These are phyloP conservation scores for Diversispora eburnea DNA, from an alignment of 192 early-diverging fungal genomes.

Conservation along the genomic window DNA sequence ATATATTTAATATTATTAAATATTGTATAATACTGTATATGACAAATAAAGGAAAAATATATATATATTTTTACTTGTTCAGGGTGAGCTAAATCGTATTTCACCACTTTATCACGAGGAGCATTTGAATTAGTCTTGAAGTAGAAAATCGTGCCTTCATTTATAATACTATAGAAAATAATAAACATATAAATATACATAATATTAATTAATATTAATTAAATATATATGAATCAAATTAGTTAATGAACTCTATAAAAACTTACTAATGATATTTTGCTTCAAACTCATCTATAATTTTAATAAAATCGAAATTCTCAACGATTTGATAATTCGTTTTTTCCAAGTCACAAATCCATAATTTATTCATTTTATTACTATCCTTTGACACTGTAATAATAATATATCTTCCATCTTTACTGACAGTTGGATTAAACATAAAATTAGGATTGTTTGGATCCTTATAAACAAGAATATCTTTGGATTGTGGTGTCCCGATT, in stretches of 20 bases:
- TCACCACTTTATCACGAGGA: conserved; percentile 57
- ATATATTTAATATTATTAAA: not conserved
- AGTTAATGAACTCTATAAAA: not conserved
- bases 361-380: conserved; percentile 46
- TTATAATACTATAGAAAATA: conserved; percentile 42
- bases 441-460: conserved; percentile 48
- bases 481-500: conserved; percentile 54
- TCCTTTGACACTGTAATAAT: conserved; percentile 44
- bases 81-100: conserved; percentile 56
- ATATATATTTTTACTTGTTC: conserved; percentile 36
- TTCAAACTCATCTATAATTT: conserved; percentile 53
- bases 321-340: conserved; percentile 24
- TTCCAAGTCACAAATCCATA: conserved; percentile 43
- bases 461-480: conserved; percentile 58
- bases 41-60: not conserved
- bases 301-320: conserved; percentile 35
- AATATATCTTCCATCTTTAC: conserved; percentile 61
- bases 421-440: conserved; percentile 31
- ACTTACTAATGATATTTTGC: conserved; percentile 43
- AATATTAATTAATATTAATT: not conserved
- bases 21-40: not conserved
- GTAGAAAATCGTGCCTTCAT: conserved; percentile 56
- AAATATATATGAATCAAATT: not conserved
- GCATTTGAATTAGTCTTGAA: conserved; percentile 61
- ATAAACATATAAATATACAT: not conserved